phyloP scores from a whole-genome alignment of 495 filamentous ascomycete genomes.

The Hyaloscypha variabilis region DNA sequence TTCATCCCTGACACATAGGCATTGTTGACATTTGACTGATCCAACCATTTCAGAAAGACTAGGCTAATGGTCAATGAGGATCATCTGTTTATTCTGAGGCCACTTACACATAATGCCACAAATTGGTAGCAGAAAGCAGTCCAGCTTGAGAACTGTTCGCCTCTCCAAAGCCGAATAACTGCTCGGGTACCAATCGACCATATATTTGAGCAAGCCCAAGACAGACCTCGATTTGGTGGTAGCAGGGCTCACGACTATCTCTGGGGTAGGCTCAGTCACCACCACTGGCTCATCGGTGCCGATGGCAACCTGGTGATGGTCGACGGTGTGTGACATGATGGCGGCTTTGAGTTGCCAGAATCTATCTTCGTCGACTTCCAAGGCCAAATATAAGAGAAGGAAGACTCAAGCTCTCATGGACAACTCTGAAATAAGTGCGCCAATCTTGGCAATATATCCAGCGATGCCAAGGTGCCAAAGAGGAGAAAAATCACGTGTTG shows the following conservation, averaged over 20 bases:
- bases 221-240: conserved; percentile 6
- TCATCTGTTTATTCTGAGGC: background rate
- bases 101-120: conserved; percentile 61
- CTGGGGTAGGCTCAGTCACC: conserved; percentile 4
- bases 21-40: conserved; percentile 61
- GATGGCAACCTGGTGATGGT: conserved; percentile 11
- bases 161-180: conserved; percentile 27
- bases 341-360: background rate
- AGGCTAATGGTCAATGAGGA: background rate
- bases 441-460: conserved; percentile 5
- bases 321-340: conserved; percentile 10
- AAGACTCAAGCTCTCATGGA: background rate
- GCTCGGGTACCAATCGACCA: conserved; percentile 31
- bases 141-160: conserved; percentile 40
- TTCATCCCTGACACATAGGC: conserved; percentile 70
- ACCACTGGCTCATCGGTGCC: conserved; percentile 10
- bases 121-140: conserved; percentile 64
- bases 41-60: conserved; percentile 51
- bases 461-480: background rate
- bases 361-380: background rate
- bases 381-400: background rate
- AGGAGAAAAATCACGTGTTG: conserved; percentile 7
- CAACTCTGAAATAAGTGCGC: conserved; percentile 8
- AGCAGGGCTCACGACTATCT: conserved; percentile 13
- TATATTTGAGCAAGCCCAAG: conserved; percentile 5